Conservation (phyloP, 140 eudicot species). For the Erigeron philadelphicus region DNA sequence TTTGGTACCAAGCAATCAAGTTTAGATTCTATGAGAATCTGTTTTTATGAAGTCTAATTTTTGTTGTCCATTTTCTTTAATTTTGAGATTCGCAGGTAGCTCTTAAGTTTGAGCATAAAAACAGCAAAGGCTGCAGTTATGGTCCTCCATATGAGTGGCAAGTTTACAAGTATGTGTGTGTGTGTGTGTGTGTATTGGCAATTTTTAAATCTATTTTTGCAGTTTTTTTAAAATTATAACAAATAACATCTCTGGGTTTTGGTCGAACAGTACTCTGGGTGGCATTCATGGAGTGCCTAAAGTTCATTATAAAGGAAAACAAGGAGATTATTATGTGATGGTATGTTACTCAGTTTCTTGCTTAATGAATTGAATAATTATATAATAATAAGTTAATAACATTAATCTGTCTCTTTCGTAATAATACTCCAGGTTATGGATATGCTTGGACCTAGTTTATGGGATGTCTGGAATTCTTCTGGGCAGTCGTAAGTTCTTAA, state of each 20-base stretch:
- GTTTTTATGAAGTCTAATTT: not conserved
- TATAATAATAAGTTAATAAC: too few species aligned
- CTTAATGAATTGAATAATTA: too few species aligned
- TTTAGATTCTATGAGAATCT: not conserved
- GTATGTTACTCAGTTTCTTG: slow-evolving; percentile 36
- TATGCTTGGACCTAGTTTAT: slow-evolving; percentile 78
- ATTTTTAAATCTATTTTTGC: not conserved
- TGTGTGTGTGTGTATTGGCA: not conserved
- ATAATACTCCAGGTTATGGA: slow-evolving; percentile 59
- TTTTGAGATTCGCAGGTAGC: slow-evolving; percentile 50
- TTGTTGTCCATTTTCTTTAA: slow-evolving; percentile 6
- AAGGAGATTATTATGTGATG: slow-evolving; percentile 75
- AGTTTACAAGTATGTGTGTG: slow-evolving; percentile 69
- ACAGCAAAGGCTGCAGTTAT: slow-evolving; percentile 74
- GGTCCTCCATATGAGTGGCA: slow-evolving; percentile 94
- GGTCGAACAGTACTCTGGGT: slow-evolving; percentile 54
- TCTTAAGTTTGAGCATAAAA: slow-evolving; percentile 72
- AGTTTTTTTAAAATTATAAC: not conserved
- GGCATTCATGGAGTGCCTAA: slow-evolving; percentile 79
- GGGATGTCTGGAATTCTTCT: slow-evolving; percentile 77
- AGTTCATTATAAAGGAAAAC: slow-evolving; percentile 70
- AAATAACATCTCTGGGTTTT: slow-evolving; percentile 1
- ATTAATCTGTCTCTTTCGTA: not conserved
- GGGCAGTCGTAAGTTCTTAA: slow-evolving; percentile 56
- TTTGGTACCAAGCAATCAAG: slow-evolving; percentile 10